phyloP scores from a whole-genome alignment of 805 yeast species.

The Pichia nakasei region DNA sequence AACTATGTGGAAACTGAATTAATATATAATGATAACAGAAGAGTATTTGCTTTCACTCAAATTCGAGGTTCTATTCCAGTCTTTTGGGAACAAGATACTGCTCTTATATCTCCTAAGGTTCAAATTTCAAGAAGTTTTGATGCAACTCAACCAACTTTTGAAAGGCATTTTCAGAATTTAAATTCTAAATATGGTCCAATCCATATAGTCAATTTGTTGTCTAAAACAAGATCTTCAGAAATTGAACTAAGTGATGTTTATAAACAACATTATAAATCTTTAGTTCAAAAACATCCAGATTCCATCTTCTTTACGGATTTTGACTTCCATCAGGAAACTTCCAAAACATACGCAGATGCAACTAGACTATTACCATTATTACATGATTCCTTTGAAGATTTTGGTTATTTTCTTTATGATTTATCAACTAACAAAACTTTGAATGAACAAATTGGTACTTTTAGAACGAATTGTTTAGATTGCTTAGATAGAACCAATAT shows the following conservation, averaged over 20 bases:
- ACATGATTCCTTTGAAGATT: conserved; percentile 57
- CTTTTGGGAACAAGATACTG: conserved; percentile 97
- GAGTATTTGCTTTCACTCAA: conserved; percentile 69
- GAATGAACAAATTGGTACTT: conserved; percentile 81
- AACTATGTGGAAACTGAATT: conserved; percentile 93
- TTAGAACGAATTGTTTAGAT: conserved; percentile 89
- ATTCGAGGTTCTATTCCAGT: conserved; percentile 95
- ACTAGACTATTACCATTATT: conserved; percentile 55
- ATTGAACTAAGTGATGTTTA: conserved; percentile 62
- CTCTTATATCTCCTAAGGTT: conserved; percentile 84
- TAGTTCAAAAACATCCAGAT: conserved; percentile 29
- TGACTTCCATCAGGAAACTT: conserved; percentile 90
- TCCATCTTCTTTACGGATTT: conserved; percentile 64
- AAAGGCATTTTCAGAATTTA: conserved; percentile 65
- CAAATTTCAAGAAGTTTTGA: conserved; percentile 81
- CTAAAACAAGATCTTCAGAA: conserved; percentile 66
- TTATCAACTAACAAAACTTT: conserved; percentile 41
- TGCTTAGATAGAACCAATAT: conserved; percentile 92
- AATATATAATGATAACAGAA: conserved; percentile 43
- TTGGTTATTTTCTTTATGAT: conserved; percentile 79
- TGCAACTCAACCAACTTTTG: conserved; percentile 87
- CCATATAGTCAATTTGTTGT: conserved; percentile 79
- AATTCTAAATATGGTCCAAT: conserved; percentile 76
- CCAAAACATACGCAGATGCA: conserved; percentile 84
- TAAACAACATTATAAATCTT: conserved; percentile 43